These are phyloP conservation scores for Calonectria henricotiae DNA, from an alignment of 2,329 filamentous ascomycete species.

Conservation along the genomic window DNA sequence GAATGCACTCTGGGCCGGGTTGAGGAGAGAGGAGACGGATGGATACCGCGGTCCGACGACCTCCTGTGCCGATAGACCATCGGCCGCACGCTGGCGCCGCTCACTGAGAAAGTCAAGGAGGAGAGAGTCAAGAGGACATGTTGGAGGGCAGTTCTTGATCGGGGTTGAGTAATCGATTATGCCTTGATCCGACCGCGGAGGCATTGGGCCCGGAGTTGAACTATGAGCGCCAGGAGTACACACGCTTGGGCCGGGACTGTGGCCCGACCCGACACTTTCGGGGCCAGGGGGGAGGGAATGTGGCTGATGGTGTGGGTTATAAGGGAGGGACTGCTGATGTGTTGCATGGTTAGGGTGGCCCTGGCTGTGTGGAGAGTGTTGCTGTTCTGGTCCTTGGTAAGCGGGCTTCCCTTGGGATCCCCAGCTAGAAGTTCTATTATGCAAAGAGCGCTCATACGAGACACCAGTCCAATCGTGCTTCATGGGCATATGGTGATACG, in stretches of 20 bases:
- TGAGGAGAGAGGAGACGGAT: conserved; percentile 83
- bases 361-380: conserved; percentile 39
- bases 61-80: conserved; percentile 76
- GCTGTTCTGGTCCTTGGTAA: conserved; percentile 43
- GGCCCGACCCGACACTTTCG: conserved; percentile 46
- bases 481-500: conserved; percentile 66
- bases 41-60: conserved; percentile 86
- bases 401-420: conserved; percentile 46
- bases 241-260: conserved; percentile 42
- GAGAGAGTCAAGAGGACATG: conserved; percentile 85
- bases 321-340: conserved; percentile 39
- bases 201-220: conserved; percentile 37
- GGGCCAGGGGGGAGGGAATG: conserved; percentile 43
- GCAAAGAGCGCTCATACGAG: conserved; percentile 49
- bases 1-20: conserved; percentile 75
- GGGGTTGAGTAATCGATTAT: conserved; percentile 53
- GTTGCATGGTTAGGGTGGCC: conserved; percentile 27
- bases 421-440: conserved; percentile 48
- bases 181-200: conserved; percentile 44
- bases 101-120: conserved; percentile 85
- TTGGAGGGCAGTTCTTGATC: conserved; percentile 76
- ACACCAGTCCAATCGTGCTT: conserved; percentile 67
- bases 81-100: conserved; percentile 75
- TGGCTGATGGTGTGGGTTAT: conserved; percentile 13
- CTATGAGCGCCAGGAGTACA: conserved; percentile 37